Percentiles rank a stretch among this genome's conserved stretches.
phyloP scores from a whole-genome alignment of 129 eudicot genomes.

The carrot (Daucus carota) region DNA sequence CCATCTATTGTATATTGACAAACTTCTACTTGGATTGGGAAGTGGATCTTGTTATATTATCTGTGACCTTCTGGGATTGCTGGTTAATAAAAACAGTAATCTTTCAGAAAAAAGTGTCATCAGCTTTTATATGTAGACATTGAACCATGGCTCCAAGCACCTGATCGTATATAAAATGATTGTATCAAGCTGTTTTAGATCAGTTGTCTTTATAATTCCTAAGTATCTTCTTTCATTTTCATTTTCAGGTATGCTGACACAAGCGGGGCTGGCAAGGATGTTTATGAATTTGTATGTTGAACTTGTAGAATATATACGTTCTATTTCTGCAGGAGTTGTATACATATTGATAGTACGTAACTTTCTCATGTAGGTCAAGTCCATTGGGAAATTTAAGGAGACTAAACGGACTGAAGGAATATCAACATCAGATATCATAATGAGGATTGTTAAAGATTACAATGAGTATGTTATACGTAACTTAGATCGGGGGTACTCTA shows the following conservation, averaged over 20 bases:
- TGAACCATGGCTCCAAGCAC: not conserved
- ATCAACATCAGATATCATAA: slow-evolving; percentile 88
- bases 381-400: slow-evolving; percentile 85
- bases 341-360: not conserved
- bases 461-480: slow-evolving; percentile 95
- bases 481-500: slow-evolving; percentile 94
- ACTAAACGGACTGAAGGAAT: slow-evolving; percentile 94
- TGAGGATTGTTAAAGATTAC: slow-evolving; percentile 95
- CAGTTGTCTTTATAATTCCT: not conserved
- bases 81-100: not conserved
- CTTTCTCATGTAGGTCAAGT: slow-evolving; percentile 53
- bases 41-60: not conserved
- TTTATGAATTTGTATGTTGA: slow-evolving; percentile 90
- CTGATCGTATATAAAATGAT: not conserved
- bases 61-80: not conserved
- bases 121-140: not conserved
- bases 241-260: slow-evolving; percentile 84
- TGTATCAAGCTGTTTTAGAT: not conserved
- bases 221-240: slow-evolving; percentile 1
- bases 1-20: not conserved
- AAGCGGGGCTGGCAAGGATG: slow-evolving; percentile 96
- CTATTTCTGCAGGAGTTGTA: not conserved
- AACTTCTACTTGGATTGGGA: not conserved
- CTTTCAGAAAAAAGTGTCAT: not conserved
- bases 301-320: slow-evolving; percentile 2